phyloP scores from a whole-genome alignment of 2,329 filamentous ascomycete genomes.

The Aspergillus latus region DNA sequence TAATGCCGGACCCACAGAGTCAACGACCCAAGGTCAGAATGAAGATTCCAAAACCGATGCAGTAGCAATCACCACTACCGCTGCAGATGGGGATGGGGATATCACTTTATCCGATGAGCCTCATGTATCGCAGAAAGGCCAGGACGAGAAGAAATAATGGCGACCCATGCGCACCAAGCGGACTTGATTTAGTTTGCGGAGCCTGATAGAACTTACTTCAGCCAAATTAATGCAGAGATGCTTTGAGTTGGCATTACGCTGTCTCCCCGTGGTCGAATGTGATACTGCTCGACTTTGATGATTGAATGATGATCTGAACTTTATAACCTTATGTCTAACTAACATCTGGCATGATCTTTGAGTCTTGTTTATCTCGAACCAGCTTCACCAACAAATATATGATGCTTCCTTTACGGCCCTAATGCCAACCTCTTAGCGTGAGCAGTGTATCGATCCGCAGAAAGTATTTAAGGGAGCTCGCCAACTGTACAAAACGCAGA shows the following conservation, averaged over 20 bases:
- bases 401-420: too few relatives aligned
- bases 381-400: too few relatives aligned
- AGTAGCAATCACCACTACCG: conserved; percentile 26
- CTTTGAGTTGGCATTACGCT: neutral
- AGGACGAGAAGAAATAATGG: conserved; percentile 2
- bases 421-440: too few relatives aligned
- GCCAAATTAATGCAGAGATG: too few relatives aligned
- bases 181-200: too few relatives aligned
- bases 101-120: conserved; percentile 38
- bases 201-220: too few relatives aligned
- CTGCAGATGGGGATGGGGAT: conserved; percentile 34
- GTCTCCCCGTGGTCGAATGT: conserved; percentile 5
- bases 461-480: too few relatives aligned
- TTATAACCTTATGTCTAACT: neutral
- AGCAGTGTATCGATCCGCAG: too few relatives aligned
- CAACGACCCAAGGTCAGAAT: neutral
- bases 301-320: conserved; percentile 22
- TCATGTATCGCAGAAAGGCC: conserved; percentile 7
- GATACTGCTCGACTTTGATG: conserved; percentile 5
- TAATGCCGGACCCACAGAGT: conserved; percentile 13
- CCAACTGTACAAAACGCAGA: too few relatives aligned
- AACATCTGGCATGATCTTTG: too few relatives aligned
- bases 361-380: too few relatives aligned
- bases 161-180: neutral
- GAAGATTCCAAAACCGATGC: conserved; percentile 9